Evolutionary conservation across 768 basidiomycete genomes (phyloP), one percentile per base, ranked within the genome.

Genomic region (Panellus pusillus): DNA sequence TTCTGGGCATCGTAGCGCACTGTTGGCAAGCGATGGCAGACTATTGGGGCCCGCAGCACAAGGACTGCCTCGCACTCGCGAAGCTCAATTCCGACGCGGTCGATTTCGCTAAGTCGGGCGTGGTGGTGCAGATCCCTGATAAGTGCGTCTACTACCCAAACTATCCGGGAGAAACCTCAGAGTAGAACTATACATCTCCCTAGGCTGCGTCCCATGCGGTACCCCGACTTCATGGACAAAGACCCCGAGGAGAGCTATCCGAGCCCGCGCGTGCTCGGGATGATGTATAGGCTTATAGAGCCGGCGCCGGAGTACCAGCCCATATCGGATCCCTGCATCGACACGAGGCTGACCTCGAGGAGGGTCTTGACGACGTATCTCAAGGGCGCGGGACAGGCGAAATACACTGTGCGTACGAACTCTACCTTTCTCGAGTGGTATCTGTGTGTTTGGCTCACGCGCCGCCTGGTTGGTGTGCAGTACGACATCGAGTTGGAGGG

Each of bases 201-300:
- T 39, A 60, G 59, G 6, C 44, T 61, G 20, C 31, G 44, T 1
- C 59, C 54, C 0, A 31, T 35, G 8, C 31, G 44, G 12, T 61
- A 35, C n/a, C 60, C 60, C 12, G 60, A 61, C 37, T 61, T 58
- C 37, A 61, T 61, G 60, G 52, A 39, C 17, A 49, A 32, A 15
- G 46, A 47, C 1, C 29, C 50, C 1, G 38, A 52, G 0, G 5
- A 6, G 18, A 54, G 49, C 31, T 61, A 61, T 39, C 35, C 41
- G 7, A 58, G 56, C 45, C 5, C 52, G 15, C 45, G 48, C 0
- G 56, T 55, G n/a, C 54, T 61, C 12, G 60, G 60, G 1, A 53
- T 49, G 53, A 57, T 61, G 57, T 61, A 55, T 28, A 29, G 60
- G 6, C 43, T 55, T 6, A 61, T 61, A 8, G 60, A 61, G 29